Conservation (phyloP, 2,329 filamentous ascomycete genomes). For the Trichoderma sp. region DNA sequence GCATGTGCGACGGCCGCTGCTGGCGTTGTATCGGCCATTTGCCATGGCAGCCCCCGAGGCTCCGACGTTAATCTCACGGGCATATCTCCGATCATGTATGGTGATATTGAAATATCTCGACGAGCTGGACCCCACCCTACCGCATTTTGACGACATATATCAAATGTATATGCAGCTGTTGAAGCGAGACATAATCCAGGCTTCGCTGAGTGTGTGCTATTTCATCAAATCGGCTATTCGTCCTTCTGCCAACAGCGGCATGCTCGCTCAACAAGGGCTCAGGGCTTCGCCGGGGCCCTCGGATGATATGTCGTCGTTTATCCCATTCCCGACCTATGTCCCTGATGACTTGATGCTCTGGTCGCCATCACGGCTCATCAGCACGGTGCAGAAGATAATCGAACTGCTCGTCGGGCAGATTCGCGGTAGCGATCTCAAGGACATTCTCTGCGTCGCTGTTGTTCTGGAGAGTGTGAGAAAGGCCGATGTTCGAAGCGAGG, state of each 20-base stretch:
- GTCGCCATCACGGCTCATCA: constrained; percentile 47
- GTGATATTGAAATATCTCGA: constrained; percentile 59
- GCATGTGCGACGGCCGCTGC: constrained; percentile 56
- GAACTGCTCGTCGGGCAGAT: constrained; percentile 52
- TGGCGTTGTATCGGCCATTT: constrained; percentile 59
- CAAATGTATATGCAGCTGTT: constrained; percentile 59
- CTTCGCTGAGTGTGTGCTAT: constrained; percentile 59
- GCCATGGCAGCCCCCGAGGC: constrained; percentile 56
- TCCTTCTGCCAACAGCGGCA: constrained; percentile 37
- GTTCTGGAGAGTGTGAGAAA: constrained; percentile 52
- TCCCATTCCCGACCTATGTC: constrained; percentile 40
- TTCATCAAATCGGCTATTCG: constrained; percentile 50
- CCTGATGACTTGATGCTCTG: constrained; percentile 47
- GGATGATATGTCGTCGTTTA: constrained; percentile 42
- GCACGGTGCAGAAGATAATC: constrained; percentile 53
- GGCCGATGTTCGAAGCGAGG: constrained; percentile 47
- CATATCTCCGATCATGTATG: constrained; percentile 59
- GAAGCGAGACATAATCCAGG: constrained; percentile 59
- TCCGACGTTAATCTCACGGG: constrained; percentile 55
- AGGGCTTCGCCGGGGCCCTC: constrained; percentile 43
- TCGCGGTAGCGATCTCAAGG: constrained; percentile 55
- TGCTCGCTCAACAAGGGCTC: constrained; percentile 39
- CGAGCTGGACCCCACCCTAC: constrained; percentile 53
- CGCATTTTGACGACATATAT: constrained; percentile 52
- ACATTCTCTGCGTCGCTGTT: constrained; percentile 53